Evolutionary conservation across 371 early-diverging fungal species (phyloP), one percentile per base, ranked within the genome.

Genomic region (Fennellomyces sp.): DNA sequence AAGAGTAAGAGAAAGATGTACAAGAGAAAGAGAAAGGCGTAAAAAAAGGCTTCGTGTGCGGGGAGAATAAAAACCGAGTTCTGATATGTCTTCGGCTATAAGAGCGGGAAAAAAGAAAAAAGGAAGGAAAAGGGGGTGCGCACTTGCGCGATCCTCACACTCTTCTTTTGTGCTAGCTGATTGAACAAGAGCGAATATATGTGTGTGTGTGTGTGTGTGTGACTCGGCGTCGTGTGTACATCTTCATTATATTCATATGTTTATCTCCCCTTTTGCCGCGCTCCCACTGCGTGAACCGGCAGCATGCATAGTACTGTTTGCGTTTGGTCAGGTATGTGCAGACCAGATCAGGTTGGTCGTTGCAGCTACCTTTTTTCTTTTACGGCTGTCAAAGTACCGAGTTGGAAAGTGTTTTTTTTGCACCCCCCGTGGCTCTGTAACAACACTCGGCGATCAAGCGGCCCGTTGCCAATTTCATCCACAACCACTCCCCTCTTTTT

Each of bases 221-320:
- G 17, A 23, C n/a, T n/a, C n/a, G n/a, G n/a, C n/a, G n/a, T n/a
- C n/a, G n/a, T n/a, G n/a, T n/a, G n/a, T n/a, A n/a, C n/a, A n/a
- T n/a, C n/a, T n/a, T n/a, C n/a, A n/a, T n/a, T n/a, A n/a, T 25
- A 45, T 45, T 45, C 45, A 45, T 45, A 45, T 45, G 45, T 45
- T 45, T 21, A 19, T 21, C 19, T 12, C 45, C 23, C 23, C 4
- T 45, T 17, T 45, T 45, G 45, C 45, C 45, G 45, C 45, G 23
- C 23, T 23, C 45, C 4, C 17, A 13, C 13, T 33, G 13, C 21
- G 23, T 23, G 45, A 21, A 45, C 45, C 21, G 45, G n/a, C 23
- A 45, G 3, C 45, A 15, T 45, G 45, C 21, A 45, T 39, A 13
- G 13, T 39, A 39, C 5, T 41, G n/a, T n/a, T n/a, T n/a, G n/a